Evolutionary conservation across 805 yeast species (phyloP).

Genomic region (Hanseniaspora jakobsenii): DNA sequence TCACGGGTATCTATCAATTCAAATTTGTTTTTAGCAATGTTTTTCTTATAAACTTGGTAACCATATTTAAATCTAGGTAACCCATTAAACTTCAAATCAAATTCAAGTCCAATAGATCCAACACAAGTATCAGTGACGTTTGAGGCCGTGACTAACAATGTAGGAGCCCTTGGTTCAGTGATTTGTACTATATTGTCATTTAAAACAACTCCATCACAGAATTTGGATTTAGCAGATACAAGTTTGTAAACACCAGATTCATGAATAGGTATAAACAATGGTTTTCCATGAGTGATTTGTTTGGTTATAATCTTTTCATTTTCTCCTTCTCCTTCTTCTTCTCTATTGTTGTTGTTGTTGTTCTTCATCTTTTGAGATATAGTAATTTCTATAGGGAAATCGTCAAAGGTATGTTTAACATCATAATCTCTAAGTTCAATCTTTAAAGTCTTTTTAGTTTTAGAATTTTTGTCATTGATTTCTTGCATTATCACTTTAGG

Average conservation of each 20-base stretch:
- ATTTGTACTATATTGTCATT: slow-evolving; percentile 46
- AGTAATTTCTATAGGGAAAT: slow-evolving; percentile 29
- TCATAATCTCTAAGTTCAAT: slow-evolving; percentile 24
- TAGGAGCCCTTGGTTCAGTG: slow-evolving; percentile 47
- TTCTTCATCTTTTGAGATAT: no score
- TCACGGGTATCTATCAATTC: slow-evolving; percentile 30
- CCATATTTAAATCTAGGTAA: slow-evolving; percentile 68
- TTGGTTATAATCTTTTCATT: no score
- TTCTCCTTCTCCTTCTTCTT: no score
- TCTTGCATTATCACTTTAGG: slow-evolving; percentile 28
- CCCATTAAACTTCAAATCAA: slow-evolving; percentile 58
- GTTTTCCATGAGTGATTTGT: slow-evolving; percentile 19
- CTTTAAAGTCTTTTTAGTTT: slow-evolving; percentile 31
- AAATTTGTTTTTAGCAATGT: slow-evolving; percentile 29
- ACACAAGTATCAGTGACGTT: slow-evolving; percentile 76
- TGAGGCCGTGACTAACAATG: slow-evolving; percentile 31
- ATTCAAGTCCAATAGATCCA: slow-evolving; percentile 77
- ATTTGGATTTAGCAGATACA: slow-evolving; percentile 41
- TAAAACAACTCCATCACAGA: slow-evolving; percentile 53
- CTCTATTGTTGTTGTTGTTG: no score
- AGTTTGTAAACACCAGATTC: slow-evolving; percentile 59
- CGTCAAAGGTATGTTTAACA: slow-evolving; percentile 20
- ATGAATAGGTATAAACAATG: slow-evolving; percentile 30
- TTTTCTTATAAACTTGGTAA: slow-evolving; percentile 48
- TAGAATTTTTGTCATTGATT: slow-evolving; percentile 22